Percentiles rank a stretch among this genome's conserved stretches.
Evolutionary conservation across 2,329 filamentous ascomycete genomes (phyloP).

Genomic region (Fusarium sp.): DNA sequence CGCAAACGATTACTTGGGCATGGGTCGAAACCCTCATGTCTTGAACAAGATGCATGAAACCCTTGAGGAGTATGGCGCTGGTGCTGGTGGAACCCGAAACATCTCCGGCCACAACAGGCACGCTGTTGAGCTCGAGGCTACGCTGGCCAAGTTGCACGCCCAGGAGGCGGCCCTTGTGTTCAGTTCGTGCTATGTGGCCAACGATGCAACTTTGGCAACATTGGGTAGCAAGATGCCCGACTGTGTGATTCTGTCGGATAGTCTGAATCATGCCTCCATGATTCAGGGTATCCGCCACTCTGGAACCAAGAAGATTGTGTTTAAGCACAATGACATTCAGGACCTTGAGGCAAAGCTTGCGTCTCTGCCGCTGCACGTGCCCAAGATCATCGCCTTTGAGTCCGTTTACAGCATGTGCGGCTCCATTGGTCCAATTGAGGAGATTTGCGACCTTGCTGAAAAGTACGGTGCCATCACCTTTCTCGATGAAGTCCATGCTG

Average conservation of each 20-base stretch:
- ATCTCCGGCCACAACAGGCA: slow-evolving; percentile 99
- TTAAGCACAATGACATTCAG: slow-evolving; percentile 97
- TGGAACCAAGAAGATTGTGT: slow-evolving; percentile 96
- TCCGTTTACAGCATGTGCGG: slow-evolving; percentile 99
- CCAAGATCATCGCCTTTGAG: slow-evolving; percentile 99
- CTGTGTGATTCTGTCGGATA: slow-evolving; percentile 98
- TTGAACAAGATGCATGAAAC: slow-evolving; percentile 94
- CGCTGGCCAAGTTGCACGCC: slow-evolving; percentile 87
- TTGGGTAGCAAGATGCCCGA: slow-evolving; percentile 96
- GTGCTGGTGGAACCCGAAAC: slow-evolving; percentile 94
- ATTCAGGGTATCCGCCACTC: slow-evolving; percentile 99
- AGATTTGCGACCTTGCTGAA: slow-evolving; percentile 94
- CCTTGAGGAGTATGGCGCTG: slow-evolving; percentile 92
- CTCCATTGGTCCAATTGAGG: slow-evolving; percentile 94
- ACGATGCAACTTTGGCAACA: slow-evolving; percentile 95
- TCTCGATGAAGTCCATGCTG: slow-evolving; percentile 97
- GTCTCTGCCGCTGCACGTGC: slow-evolving; percentile 83
- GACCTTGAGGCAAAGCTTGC: slow-evolving; percentile 95
- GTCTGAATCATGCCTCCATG: slow-evolving; percentile 98
- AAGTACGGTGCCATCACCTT: slow-evolving; percentile 99
- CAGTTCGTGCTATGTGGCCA: slow-evolving; percentile 97
- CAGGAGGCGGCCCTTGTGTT: slow-evolving; percentile 96
- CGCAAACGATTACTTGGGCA: slow-evolving; percentile 98
- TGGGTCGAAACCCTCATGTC: slow-evolving; percentile 92
- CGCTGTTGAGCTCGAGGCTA: slow-evolving; percentile 84